These are phyloP conservation scores for Monosporascus sp. DNA, from an alignment of 2,329 filamentous ascomycete species.

Conservation along the genomic window DNA sequence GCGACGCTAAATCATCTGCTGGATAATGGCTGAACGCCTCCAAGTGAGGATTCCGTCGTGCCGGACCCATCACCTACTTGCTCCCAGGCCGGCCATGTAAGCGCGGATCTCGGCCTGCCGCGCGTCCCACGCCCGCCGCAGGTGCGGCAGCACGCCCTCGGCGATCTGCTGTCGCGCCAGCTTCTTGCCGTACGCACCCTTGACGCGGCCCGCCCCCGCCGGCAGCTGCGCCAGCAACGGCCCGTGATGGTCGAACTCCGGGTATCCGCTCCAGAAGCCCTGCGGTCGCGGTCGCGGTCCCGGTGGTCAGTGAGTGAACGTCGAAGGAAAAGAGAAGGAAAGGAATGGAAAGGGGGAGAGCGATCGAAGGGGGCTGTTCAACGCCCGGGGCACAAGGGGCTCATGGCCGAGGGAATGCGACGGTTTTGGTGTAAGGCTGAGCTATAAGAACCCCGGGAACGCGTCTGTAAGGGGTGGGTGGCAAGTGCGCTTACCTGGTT, in stretches of 20 bases:
- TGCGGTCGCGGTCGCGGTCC: neutral
- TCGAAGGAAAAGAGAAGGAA: neutral
- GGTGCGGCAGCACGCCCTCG: slow-evolving; percentile 30
- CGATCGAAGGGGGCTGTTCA: no score
- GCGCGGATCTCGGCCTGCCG: slow-evolving; percentile 12
- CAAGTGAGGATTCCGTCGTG: no score
- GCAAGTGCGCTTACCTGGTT: neutral
- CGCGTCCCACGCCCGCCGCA: slow-evolving; percentile 21
- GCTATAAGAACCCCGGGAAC: neutral
- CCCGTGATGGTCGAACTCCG: slow-evolving; percentile 23
- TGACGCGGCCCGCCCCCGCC: slow-evolving; percentile 5
- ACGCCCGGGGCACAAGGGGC: no score
- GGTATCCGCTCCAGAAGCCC: slow-evolving; percentile 31
- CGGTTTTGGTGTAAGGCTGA: neutral
- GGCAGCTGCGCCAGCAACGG: slow-evolving; percentile 6
- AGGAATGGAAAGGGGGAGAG: neutral
- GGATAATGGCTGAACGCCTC: no score
- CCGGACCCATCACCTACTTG: no score
- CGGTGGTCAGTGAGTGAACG: neutral
- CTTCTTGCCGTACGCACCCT: slow-evolving; percentile 27
- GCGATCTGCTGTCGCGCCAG: slow-evolving; percentile 34
- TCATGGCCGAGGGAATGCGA: neutral
- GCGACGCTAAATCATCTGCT: no score
- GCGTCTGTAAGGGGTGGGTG: neutral
- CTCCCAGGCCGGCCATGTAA: slow-evolving; percentile 1